Conservation (phyloP, 768 basidiomycete genomes). For the Calocybe indica region DNA sequence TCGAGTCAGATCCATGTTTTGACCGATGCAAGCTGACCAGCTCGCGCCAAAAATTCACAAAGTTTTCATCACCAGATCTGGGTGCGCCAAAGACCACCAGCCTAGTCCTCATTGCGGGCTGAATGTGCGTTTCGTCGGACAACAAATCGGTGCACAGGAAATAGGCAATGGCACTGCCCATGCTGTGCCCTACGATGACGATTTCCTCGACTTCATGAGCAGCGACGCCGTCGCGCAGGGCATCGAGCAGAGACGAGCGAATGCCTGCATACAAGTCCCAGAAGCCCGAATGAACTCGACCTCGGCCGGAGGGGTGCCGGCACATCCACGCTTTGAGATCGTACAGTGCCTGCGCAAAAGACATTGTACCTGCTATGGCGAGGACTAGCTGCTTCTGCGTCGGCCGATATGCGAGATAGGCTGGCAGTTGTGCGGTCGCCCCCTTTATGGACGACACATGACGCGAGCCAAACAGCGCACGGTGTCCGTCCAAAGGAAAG, state of each 20-base stretch:
- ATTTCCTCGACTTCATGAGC: constrained; percentile 32
- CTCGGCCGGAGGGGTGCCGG: constrained; percentile 30
- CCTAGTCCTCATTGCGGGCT: constrained; percentile 27
- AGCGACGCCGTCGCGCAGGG: constrained; percentile 30
- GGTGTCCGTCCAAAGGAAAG: constrained; percentile 49
- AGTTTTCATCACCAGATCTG: constrained; percentile 36
- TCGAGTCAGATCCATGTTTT: constrained; percentile 26
- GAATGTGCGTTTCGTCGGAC: constrained; percentile 16
- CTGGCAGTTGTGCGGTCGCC: constrained; percentile 36
- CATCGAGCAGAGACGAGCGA: constrained; percentile 22
- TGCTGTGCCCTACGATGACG: constrained; percentile 51
- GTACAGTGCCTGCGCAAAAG: constrained; percentile 36
- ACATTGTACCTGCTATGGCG: constrained; percentile 46
- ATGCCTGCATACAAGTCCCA: constrained; percentile 47
- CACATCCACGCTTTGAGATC: constrained; percentile 37
- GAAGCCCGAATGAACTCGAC: constrained; percentile 48
- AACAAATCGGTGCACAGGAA: constrained; percentile 45
- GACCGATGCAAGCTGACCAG: constrained; percentile 26
- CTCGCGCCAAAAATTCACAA: constrained; percentile 36
- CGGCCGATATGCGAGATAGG: constrained; percentile 40
- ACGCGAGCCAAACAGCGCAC: constrained; percentile 24
- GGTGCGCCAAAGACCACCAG: constrained; percentile 48
- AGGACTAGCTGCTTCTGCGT: constrained; percentile 40
- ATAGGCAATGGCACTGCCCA: constrained; percentile 50
- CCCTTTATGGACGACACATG: constrained; percentile 36